A percentile compares a stretch with the other conserved stretches of the same genome.
Conservation (phyloP, 176 grass and related monocot species). For the Oryza meridionalis region DNA sequence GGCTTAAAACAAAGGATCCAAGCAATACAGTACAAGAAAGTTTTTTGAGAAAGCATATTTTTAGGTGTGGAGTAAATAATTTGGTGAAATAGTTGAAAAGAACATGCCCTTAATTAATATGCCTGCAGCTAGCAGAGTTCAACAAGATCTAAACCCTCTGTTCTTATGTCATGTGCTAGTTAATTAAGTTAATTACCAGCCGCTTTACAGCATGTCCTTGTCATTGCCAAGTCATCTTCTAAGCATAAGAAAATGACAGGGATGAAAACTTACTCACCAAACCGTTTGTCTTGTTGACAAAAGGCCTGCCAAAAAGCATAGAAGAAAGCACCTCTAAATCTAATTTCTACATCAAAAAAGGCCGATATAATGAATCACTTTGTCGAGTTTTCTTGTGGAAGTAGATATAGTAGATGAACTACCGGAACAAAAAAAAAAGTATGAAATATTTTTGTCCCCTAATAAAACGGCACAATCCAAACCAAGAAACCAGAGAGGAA, state of each 20-base stretch:
- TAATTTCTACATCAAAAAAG: background rate
- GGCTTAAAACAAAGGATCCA: too few relatives aligned
- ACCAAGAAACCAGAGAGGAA: background rate
- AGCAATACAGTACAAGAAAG: too few relatives aligned
- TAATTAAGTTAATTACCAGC: background rate
- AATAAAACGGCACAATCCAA: slow-evolving; percentile 22
- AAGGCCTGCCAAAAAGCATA: background rate
- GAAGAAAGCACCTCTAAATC: background rate
- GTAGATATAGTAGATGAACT: slow-evolving; percentile 48
- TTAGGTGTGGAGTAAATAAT: too few relatives aligned
- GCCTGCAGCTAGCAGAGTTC: background rate
- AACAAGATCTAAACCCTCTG: background rate
- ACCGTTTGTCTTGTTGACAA: slow-evolving; percentile 19
- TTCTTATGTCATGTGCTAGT: background rate
- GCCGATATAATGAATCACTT: background rate
- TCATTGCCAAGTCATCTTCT: slow-evolving; percentile 16
- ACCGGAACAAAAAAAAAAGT: background rate
- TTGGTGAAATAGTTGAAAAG: too few relatives aligned
- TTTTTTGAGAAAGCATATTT: too few relatives aligned
- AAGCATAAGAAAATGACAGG: background rate
- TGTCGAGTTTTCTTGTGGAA: slow-evolving; percentile 32
- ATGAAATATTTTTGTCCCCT: background rate
- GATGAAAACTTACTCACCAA: background rate
- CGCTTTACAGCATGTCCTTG: slow-evolving; percentile 8
- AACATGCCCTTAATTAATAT: too few relatives aligned